Evolutionary conservation across 129 eudicot species (phyloP).

Genomic region (Pulicaria dysenterica): DNA sequence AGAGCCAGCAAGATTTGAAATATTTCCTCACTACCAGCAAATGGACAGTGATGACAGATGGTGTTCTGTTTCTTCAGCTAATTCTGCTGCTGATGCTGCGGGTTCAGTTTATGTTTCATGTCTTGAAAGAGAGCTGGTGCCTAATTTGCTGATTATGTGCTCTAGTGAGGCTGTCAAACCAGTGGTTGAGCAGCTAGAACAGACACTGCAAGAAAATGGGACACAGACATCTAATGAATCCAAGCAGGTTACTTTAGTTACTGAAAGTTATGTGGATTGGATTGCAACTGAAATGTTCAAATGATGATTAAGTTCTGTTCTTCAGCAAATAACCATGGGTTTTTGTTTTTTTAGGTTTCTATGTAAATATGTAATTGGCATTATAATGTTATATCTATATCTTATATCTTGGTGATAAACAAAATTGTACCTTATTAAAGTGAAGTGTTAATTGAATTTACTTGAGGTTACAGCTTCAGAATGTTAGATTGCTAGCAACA

Average conservation of each 20-base stretch:
- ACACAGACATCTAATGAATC: slow-evolving; percentile 51
- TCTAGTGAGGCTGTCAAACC: slow-evolving; percentile 46
- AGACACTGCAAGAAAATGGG: slow-evolving; percentile 49
- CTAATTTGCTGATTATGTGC: slow-evolving; percentile 92
- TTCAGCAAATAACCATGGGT: slow-evolving; percentile 9
- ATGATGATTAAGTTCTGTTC: slow-evolving; percentile 21
- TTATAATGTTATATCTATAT: slow-evolving; percentile 8
- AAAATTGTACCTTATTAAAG: background rate
- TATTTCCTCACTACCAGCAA: slow-evolving; percentile 78
- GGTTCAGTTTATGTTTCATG: slow-evolving; percentile 81
- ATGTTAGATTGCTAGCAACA: slow-evolving; percentile 10
- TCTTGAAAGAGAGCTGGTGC: slow-evolving; percentile 80
- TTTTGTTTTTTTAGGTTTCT: slow-evolving; percentile 14
- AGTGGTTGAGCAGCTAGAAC: slow-evolving; percentile 44
- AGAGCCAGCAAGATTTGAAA: slow-evolving; percentile 79
- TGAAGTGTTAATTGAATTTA: slow-evolving; percentile 4
- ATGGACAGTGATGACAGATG: slow-evolving; percentile 77
- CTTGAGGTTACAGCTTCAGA: slow-evolving; percentile 3
- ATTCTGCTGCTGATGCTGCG: slow-evolving; percentile 97
- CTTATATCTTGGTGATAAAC: slow-evolving; percentile 9
- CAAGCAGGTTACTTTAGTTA: slow-evolving; percentile 60
- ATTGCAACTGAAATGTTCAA: slow-evolving; percentile 21
- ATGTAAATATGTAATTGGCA: slow-evolving; percentile 19
- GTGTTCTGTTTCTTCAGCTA: slow-evolving; percentile 87
- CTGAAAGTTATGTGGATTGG: slow-evolving; percentile 29